Evolutionary conservation across 805 yeast genomes (phyloP), one percentile per base, ranked within the genome.

Genomic region (Spathaspora boniae): DNA sequence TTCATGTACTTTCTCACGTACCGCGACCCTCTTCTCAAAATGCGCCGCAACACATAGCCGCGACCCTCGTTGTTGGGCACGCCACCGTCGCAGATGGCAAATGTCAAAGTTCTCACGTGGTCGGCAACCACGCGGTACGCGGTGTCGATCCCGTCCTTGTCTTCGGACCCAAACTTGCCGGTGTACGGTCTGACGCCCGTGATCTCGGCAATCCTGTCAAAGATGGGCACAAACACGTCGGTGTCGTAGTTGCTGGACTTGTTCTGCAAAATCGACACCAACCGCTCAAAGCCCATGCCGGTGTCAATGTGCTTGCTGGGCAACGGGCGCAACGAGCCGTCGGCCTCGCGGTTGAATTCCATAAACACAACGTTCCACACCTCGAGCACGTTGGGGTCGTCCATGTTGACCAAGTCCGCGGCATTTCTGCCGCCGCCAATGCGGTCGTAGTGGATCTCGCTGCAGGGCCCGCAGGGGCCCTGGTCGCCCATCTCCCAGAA

Each of bases 401-500:
- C 99, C 80, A 78, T 78, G 60, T 93, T 93, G 51, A 93, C 99
- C 46, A 94, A 72, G 44, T 65, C 53, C 14, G 97, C 72, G 37
- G 98, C 98, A 56, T 93, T 91, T 72, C 99, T 82, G 40, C 98
- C 97, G 47, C 98, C 98, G 47, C 98, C 98, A 46, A 93, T 88
- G 67, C 98, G 81, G 65, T 93, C 99, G 62, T 87, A 93, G 64
- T 93, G 99, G 50, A 93, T 76, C 65, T 93, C 99, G 16, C 95
- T 84, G 68, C 98, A 94, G 34, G 99, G 99, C 44, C 99, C 99
- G 72, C 99, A 93, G 32, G 99, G 99, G 48, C 99, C 99, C 70
- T 91, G 98, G 57, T 94, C 99, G 53, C 99, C 99, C 99, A 93
- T 93, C 71, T 93, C 99, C 99, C 99, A 93, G 65, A 93, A 93